Base-by-base conservation (phyloP, 2,329 filamentous ascomycete species). In the Fusarium stilboides region DNA sequence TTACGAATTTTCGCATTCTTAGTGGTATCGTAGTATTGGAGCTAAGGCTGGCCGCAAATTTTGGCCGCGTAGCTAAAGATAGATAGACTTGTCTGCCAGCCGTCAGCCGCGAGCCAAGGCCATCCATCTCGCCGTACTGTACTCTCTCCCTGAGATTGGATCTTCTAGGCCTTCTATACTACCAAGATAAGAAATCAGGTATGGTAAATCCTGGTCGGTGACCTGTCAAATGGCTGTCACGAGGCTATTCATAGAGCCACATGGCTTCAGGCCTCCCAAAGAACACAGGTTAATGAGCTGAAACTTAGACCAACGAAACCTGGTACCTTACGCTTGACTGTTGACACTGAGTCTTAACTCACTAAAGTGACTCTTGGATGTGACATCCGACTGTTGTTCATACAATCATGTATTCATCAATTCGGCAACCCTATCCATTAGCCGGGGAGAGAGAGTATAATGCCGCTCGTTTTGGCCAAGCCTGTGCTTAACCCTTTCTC, bases 51-150 rank as follows among this genome's bases (percentile, higher is more conserved):
- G 57, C 62, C 57, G 44, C 28, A 9, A 12, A 26, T 40, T 46
- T 36, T 28, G 50, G 46, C 46, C 50, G 19, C 19, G 22, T 52
- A 42, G 45, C 67, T 59, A 70, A 70, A 70, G 62, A 69, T 69
- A 68, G 67, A 31, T 31, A 13, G 28, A 4, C 31, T 49, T 37
- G 39, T 42, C 33, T 12, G 26, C 44, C 34, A 61, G 39, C 53
- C 54, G 54, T 42, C 34, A 61, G 39, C 53, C 54, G 55, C 47
- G 36, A 15, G 26, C 46, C 33, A 22, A 37, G 43, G 19, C n/a
- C 47, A 19, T 31, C 28, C 19, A 22, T 20, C 46, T 24, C 24
- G 22, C 44, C 31, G 52, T 39, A 15, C 34, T 34, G 20, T 42
- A 22, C 31, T 44, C 9, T n/a, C 26, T 13, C 20, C 31, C 26